Evolutionary conservation across 1,284 basidiomycete species (phyloP).

Genomic region (Agroathelia rolfsii): DNA sequence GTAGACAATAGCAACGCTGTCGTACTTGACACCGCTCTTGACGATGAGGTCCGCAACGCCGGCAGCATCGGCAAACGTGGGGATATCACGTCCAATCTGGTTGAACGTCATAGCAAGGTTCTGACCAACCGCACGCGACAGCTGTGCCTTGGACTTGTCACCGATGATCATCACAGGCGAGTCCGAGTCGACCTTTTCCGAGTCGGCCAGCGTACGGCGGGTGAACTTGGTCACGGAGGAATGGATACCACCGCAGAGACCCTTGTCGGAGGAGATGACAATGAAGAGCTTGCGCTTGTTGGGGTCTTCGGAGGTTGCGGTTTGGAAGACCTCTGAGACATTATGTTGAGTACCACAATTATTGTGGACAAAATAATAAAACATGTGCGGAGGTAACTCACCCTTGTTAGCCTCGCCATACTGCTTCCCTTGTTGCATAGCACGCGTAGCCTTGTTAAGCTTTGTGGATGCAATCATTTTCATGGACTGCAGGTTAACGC

Average conservation of each 20-base stretch:
- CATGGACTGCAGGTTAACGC: constrained; percentile 72
- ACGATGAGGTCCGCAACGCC: constrained; percentile 91
- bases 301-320: constrained; percentile 54
- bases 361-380: neutral
- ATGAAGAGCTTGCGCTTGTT: constrained; percentile 78
- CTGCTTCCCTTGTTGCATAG: constrained; percentile 89
- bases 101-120: constrained; percentile 88
- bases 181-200: constrained; percentile 41
- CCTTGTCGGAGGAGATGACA: constrained; percentile 96
- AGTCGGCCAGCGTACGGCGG: constrained; percentile 50
- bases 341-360: constrained; percentile 1
- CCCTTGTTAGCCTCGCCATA: constrained; percentile 93
- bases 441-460: constrained; percentile 89
- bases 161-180: constrained; percentile 82
- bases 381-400: constrained; percentile 29
- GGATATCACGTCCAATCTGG: constrained; percentile 95
- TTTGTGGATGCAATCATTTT: constrained; percentile 99
- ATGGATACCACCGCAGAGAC: constrained; percentile 99
- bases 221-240: constrained; percentile 91
- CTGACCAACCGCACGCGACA: constrained; percentile 56
- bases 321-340: constrained; percentile 68
- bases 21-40: constrained; percentile 80
- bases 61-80: constrained; percentile 93
- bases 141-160: constrained; percentile 96
- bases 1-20: constrained; percentile 84